These are phyloP conservation scores for Carex littledalei DNA, from an alignment of 176 grass and related monocot genomes.

Conservation along the genomic window DNA sequence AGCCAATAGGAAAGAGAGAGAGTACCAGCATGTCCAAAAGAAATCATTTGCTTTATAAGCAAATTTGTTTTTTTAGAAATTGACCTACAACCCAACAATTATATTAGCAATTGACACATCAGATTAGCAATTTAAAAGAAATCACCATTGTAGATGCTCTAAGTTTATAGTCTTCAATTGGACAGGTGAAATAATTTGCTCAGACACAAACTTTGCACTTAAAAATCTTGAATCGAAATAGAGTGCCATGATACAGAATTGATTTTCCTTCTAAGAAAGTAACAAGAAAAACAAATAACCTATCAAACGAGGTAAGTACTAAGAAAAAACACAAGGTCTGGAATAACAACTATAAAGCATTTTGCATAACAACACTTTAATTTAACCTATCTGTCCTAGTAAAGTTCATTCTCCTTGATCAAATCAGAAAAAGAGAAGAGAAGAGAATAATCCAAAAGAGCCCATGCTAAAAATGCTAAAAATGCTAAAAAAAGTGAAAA, in stretches of 20 bases:
- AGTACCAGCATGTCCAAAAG: no score
- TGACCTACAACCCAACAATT: no score
- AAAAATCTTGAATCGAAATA: neutral
- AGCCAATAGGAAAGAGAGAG: no score
- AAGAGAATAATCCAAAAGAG: neutral
- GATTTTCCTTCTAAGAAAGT: neutral
- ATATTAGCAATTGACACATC: no score
- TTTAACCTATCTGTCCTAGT: neutral
- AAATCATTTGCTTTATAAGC: no score
- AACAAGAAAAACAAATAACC: neutral
- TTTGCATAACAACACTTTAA: neutral
- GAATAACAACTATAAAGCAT: neutral
- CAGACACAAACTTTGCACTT: neutral
- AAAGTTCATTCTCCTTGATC: neutral
- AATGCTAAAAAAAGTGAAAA: neutral
- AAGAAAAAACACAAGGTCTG: neutral
- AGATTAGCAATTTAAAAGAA: no score
- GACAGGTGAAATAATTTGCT: neutral
- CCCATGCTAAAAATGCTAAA: neutral
- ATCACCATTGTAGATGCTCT: no score
- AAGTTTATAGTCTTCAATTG: neutral
- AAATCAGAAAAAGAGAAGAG: neutral
- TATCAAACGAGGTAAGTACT: neutral
- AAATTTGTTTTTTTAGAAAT: no score
- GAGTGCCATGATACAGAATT: neutral